These are phyloP conservation scores for Isabelozyma gotoi DNA, from an alignment of 805 yeast genomes.

Conservation along the genomic window DNA sequence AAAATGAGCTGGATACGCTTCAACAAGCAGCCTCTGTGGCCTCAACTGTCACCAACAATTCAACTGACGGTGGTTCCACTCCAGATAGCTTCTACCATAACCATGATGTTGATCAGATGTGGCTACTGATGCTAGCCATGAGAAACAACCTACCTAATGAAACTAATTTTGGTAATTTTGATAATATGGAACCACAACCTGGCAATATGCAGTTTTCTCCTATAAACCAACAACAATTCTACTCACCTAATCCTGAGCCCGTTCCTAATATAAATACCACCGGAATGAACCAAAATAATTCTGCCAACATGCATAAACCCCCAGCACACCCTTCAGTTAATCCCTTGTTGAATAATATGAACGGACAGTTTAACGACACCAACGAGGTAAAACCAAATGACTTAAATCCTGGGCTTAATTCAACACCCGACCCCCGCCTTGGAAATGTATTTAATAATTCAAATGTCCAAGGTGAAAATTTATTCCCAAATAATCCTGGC, in stretches of 20 bases:
- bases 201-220: not conserved
- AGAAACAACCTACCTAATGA: slow-evolving; percentile 8
- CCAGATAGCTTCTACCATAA: not conserved
- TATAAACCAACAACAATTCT: not conserved
- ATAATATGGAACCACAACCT: not conserved
- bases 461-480: not conserved
- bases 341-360: not conserved
- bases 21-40: not conserved
- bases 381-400: too few species aligned
- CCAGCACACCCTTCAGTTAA: not conserved
- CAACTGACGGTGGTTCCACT: not conserved
- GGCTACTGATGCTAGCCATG: slow-evolving; percentile 27
- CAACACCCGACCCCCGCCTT: too few species aligned
- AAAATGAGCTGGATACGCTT: not conserved
- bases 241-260: not conserved
- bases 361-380: not conserved
- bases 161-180: not conserved
- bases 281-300: not conserved
- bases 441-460: too few species aligned
- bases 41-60: not conserved
- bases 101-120: slow-evolving; percentile 24
- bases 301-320: not conserved
- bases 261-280: not conserved
- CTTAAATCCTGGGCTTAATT: not conserved
- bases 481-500: not conserved